phyloP scores from a whole-genome alignment of 1,284 basidiomycete genomes.

The Melanopsichium pennsylvanicum region DNA sequence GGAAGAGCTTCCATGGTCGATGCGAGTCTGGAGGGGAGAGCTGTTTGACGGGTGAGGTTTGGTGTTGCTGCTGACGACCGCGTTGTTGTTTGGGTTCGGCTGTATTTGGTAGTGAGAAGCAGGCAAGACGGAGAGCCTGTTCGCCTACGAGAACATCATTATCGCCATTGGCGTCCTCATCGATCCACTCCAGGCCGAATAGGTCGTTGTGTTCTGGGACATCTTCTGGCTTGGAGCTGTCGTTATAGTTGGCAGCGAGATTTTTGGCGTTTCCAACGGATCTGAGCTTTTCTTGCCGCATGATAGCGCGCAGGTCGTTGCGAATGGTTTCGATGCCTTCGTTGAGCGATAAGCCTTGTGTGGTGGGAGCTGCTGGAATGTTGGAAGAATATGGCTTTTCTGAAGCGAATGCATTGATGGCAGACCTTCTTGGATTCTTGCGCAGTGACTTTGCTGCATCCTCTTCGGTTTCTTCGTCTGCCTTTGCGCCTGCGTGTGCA shows the following conservation, averaged over 20 bases:
- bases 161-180: constrained; percentile 29
- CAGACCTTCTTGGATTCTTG: constrained; percentile 25
- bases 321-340: constrained; percentile 57
- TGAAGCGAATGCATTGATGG: constrained; percentile 3
- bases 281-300: constrained; percentile 63
- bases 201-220: constrained; percentile 63
- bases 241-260: constrained; percentile 62
- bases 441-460: constrained; percentile 2
- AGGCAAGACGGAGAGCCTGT: constrained; percentile 57
- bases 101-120: constrained; percentile 51
- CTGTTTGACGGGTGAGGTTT: constrained; percentile 17
- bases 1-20: constrained; percentile 59
- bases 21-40: constrained; percentile 28
- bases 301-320: constrained; percentile 61
- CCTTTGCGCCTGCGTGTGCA: not conserved
- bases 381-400: constrained; percentile 2
- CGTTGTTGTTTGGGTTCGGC: constrained; percentile 31
- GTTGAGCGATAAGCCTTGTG: constrained; percentile 13
- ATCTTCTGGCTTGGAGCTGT: constrained; percentile 49
- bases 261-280: constrained; percentile 59
- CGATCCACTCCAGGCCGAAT: constrained; percentile 60
- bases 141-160: constrained; percentile 58
- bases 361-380: constrained; percentile 1
- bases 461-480: constrained; percentile 8
- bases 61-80: constrained; percentile 33